A percentile compares a stretch with the other conserved stretches of the same genome.
phyloP scores from a whole-genome alignment of 495 filamentous ascomycete species.

The Annulohypoxylon maeteangense region DNA sequence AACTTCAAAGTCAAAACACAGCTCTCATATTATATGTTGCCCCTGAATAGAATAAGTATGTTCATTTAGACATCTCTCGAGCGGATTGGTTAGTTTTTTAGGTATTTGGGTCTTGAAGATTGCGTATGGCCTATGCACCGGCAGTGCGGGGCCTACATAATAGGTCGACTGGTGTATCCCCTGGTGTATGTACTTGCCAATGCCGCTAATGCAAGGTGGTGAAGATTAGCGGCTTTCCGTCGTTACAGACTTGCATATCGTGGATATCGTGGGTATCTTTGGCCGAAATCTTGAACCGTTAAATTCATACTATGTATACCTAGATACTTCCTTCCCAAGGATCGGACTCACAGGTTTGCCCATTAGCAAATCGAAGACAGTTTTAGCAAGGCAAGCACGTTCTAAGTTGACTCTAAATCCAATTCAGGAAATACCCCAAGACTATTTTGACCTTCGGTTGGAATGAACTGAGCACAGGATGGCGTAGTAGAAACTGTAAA shows the following conservation, averaged over 20 bases:
- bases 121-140: constrained; percentile 9
- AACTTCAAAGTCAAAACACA: constrained; percentile 3
- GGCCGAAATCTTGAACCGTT: constrained; percentile 11
- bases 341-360: background rate
- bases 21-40: background rate
- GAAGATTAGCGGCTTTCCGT: constrained; percentile 30
- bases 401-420: constrained; percentile 8
- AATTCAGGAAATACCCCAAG: background rate
- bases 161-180: too few relatives aligned
- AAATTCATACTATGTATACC: constrained; percentile 1
- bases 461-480: constrained; percentile 1
- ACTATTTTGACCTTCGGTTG: constrained; percentile 1
- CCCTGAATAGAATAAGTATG: constrained; percentile 15
- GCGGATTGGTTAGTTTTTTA: constrained; percentile 9
- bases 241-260: constrained; percentile 30
- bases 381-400: constrained; percentile 3
- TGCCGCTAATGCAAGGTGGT: constrained; percentile 36
- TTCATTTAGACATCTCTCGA: constrained; percentile 5
- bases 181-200: background rate
- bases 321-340: background rate
- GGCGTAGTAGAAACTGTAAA: constrained; percentile 9
- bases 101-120: constrained; percentile 21
- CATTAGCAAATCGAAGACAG: background rate
- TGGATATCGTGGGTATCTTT: background rate
- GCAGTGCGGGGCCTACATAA: constrained; percentile 29